Conservation (phyloP, 768 basidiomycete genomes). For the button mushroom (Agaricus bisporus) region DNA sequence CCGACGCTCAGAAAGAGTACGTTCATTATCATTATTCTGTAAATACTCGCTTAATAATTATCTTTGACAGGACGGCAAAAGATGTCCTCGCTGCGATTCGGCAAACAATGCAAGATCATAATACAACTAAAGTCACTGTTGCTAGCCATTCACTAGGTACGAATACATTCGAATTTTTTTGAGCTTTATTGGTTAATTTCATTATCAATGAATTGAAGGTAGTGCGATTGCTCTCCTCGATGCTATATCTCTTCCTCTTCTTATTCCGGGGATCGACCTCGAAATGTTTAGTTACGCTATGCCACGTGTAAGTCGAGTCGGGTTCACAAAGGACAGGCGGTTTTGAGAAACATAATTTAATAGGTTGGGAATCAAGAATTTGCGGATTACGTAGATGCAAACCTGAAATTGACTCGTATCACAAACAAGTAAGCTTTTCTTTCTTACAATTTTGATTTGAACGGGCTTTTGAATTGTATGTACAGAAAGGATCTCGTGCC, state of each 20-base stretch:
- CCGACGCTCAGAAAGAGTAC: conserved; percentile 37
- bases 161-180: not conserved
- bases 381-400: conserved; percentile 40
- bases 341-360: too few relatives aligned
- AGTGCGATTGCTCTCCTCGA: conserved; percentile 47
- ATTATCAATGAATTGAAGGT: conserved; percentile 24
- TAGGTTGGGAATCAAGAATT: conserved; percentile 42
- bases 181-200: not conserved
- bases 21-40: not conserved
- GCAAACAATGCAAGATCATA: conserved; percentile 7
- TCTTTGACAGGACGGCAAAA: conserved; percentile 26
- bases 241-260: conserved; percentile 40
- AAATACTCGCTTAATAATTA: not conserved
- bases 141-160: conserved; percentile 24
- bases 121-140: conserved; percentile 29
- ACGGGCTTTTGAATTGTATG: too few relatives aligned
- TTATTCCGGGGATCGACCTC: conserved; percentile 34
- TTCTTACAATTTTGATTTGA: not conserved
- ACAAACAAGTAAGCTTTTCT: conserved; percentile 24
- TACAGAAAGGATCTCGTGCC: conserved; percentile 37
- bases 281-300: conserved; percentile 41
- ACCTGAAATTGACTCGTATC: conserved; percentile 32
- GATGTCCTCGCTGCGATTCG: conserved; percentile 24
- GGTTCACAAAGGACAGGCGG: too few relatives aligned
- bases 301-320: conserved; percentile 32